Evolutionary conservation across 768 basidiomycete species (phyloP).

Genomic region (Clitopilus passeckerianus): DNA sequence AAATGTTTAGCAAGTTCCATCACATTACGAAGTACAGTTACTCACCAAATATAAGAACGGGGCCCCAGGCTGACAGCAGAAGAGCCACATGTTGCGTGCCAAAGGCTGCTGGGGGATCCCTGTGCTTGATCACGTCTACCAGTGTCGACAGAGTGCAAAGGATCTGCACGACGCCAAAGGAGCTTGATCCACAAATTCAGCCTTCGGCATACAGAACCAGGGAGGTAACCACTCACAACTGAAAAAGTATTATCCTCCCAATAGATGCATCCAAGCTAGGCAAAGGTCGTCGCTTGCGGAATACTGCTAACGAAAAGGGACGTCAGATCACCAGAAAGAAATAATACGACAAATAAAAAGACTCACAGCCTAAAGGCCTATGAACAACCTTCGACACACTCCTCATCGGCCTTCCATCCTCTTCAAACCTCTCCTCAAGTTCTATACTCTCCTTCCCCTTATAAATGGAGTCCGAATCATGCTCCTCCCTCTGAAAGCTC

Average conservation of each 20-base stretch:
- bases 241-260: constrained; percentile 51
- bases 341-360: neutral
- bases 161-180: constrained; percentile 40
- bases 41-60: constrained; percentile 50
- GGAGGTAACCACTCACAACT: constrained; percentile 33
- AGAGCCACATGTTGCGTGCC: constrained; percentile 65
- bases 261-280: constrained; percentile 36
- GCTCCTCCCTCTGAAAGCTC: constrained; percentile 2
- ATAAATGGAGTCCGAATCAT: neutral
- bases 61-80: constrained; percentile 56
- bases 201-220: neutral
- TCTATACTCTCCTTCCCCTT: constrained; percentile 1
- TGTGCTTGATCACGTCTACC: constrained; percentile 38
- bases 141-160: constrained; percentile 47
- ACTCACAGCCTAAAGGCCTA: constrained; percentile 5
- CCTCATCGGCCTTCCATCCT: constrained; percentile 3
- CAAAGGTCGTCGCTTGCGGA: constrained; percentile 15
- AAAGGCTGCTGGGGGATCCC: constrained; percentile 40
- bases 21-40: neutral
- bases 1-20: neutral
- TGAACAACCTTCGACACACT: neutral
- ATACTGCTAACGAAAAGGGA: constrained; percentile 4
- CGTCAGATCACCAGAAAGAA: neutral
- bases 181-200: constrained; percentile 19
- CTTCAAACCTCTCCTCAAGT: constrained; percentile 2